Evolutionary conservation across 2,329 filamentous ascomycete species (phyloP), one percentile per base, ranked within the genome.

Genomic region (Ceratocystis harringtonii): DNA sequence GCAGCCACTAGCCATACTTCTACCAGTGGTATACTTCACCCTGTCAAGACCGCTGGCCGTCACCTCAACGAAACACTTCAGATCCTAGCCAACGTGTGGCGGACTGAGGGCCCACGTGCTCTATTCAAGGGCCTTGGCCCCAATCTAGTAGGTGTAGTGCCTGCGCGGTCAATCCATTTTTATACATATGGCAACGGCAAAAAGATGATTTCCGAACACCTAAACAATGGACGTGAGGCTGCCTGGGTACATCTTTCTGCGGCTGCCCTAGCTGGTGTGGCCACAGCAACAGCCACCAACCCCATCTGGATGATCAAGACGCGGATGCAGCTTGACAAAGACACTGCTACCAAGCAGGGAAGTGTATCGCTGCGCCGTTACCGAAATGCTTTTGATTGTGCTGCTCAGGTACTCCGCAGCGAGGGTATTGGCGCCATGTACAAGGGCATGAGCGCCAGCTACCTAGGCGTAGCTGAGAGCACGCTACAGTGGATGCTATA

Each of bases 251-350:
- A 96, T 73, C 79, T 96, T 7, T 78, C 83, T 60, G 86, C 90
- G 1, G 92, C 89, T 4, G 84, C 88, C 1, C 80, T 82, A 17
- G 91, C 92, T 0, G 92, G 92, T 1, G 83, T 96, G 55, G 86
- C 87, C 5, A 96, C 92, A 0, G 89, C 89, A 60, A 96, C 92
- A 0, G 89, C 88, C 25, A 97, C 92, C 45, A 96, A 96, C 75
- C 92, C 92, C 1, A 96, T 97, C 72, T 97, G 92, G 92, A 82
- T 97, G 69, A 85, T 97, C 72, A 97, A 97, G 80, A 97, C 92
- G 50, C 81, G 92, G 41, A 74, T 97, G 70, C 92, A 97, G 76
- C 82, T 97, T 43, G 92, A 97, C 78, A 95, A 92, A 78, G 89
- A 89, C 72, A 83, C 85, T 63, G 87, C 87, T 17, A 82, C 83